Conservation (phyloP, 208 protist genomes). For the Leishmania turanica region DNA sequence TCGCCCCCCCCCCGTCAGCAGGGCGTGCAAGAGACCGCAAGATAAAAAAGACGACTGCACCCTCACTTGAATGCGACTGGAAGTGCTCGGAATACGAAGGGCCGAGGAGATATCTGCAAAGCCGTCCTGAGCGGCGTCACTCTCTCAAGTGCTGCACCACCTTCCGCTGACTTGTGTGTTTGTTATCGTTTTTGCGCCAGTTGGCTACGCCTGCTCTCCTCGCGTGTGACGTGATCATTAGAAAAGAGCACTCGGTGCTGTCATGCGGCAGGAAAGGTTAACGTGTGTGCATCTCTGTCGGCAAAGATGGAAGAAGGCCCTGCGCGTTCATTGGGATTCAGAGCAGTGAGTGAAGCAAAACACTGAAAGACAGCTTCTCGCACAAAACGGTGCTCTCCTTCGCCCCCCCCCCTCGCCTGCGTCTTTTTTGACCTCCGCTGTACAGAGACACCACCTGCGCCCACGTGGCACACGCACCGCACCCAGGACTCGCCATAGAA, state of each 20-base stretch:
- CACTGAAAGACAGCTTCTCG: neutral
- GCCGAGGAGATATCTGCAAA: neutral
- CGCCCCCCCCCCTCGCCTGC: neutral
- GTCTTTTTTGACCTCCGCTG: neutral
- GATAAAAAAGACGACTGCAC: neutral
- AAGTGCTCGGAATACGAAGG: neutral
- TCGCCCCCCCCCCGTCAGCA: neutral
- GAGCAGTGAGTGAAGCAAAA: neutral
- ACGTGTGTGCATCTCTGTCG: neutral
- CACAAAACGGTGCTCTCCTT: neutral
- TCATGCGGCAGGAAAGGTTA: neutral
- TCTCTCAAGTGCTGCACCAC: neutral
- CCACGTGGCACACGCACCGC: neutral
- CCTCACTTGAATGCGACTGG: neutral
- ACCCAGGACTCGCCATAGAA: neutral
- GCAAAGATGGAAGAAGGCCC: neutral
- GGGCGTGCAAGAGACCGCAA: neutral
- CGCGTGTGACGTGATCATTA: neutral
- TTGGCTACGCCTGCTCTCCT: neutral
- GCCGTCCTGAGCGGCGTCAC: neutral
- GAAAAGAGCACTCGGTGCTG: neutral
- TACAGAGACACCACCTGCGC: neutral
- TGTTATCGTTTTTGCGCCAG: neutral
- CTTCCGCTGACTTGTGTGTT: neutral
- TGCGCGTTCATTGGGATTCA: neutral